Percentiles rank a stretch among this genome's conserved stretches.
Evolutionary conservation across 2,329 filamentous ascomycete genomes (phyloP).

Genomic region (Cadophora malorum): DNA sequence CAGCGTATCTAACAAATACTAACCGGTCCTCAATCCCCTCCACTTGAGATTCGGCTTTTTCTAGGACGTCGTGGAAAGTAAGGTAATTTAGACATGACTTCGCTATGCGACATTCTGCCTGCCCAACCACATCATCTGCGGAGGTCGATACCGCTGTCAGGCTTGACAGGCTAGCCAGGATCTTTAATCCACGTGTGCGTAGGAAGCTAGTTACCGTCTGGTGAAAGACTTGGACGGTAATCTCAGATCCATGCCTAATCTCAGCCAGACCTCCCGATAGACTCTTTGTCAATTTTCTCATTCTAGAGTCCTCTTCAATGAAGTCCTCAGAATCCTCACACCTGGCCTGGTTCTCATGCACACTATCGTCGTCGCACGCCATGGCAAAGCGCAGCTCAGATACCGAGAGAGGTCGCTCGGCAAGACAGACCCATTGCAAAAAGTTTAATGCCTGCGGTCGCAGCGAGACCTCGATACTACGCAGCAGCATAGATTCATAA

Average conservation of each 20-base stretch:
- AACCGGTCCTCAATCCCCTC: neutral
- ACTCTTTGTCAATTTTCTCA: slow-evolving; percentile 35
- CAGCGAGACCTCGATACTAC: no score
- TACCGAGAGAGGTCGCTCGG: slow-evolving; percentile 32
- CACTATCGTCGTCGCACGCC: neutral
- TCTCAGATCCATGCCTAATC: neutral
- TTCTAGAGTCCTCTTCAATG: slow-evolving; percentile 29
- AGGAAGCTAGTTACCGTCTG: slow-evolving; percentile 47
- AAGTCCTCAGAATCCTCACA: slow-evolving; percentile 24
- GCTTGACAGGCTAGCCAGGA: neutral
- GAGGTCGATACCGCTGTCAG: neutral
- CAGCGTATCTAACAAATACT: slow-evolving; percentile 30
- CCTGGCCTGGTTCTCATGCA: neutral
- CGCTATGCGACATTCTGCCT: no score
- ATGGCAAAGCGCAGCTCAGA: slow-evolving; percentile 35
- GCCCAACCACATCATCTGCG: neutral
- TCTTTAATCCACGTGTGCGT: slow-evolving; percentile 9
- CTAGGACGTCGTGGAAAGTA: neutral
- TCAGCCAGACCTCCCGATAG: slow-evolving; percentile 38
- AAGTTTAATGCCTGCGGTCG: slow-evolving; percentile 29
- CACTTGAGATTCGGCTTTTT: neutral
- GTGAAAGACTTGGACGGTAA: slow-evolving; percentile 49
- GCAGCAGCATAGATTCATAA: no score
- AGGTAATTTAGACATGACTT: slow-evolving; percentile 33
- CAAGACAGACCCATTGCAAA: slow-evolving; percentile 39